Evolutionary conservation across 148 eudicot species (phyloP).

Genomic region (Vaccinium macrocarpon): DNA sequence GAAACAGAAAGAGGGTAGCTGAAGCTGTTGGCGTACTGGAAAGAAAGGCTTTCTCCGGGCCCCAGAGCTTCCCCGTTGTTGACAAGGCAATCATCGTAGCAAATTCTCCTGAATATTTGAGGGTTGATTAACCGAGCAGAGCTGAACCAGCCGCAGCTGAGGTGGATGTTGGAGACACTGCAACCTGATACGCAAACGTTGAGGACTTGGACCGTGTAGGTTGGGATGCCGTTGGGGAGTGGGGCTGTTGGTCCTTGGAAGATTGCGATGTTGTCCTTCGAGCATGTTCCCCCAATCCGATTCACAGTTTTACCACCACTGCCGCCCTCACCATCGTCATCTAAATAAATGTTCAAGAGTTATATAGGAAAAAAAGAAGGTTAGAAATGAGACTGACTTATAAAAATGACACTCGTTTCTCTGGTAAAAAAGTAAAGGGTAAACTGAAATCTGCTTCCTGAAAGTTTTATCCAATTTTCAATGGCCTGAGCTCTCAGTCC

Average conservation of each 20-base stretch:
- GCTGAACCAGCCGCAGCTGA: slow-evolving; percentile 83
- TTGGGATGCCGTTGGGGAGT: slow-evolving; percentile 83
- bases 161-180: slow-evolving; percentile 54
- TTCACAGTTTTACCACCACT: slow-evolving; percentile 7
- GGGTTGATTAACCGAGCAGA: slow-evolving; percentile 57
- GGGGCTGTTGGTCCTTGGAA: slow-evolving; percentile 50
- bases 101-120: slow-evolving; percentile 36
- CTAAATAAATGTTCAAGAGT: background rate
- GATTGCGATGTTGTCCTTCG: slow-evolving; percentile 41
- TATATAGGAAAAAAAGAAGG: background rate
- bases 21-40: slow-evolving; percentile 49
- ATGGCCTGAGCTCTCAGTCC: background rate
- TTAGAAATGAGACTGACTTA: background rate
- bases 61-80: slow-evolving; percentile 47
- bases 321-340: background rate
- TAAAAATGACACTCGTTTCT: background rate
- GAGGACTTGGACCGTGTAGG: slow-evolving; percentile 65
- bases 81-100: slow-evolving; percentile 65
- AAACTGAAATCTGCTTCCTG: background rate
- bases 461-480: background rate
- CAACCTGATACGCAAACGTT: slow-evolving; percentile 69
- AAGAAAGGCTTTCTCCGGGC: slow-evolving; percentile 42
- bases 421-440: background rate
- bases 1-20: slow-evolving; percentile 55
- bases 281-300: slow-evolving; percentile 27